phyloP scores from a whole-genome alignment of 2,329 filamentous ascomycete genomes.

The Penicillium olsonii region DNA sequence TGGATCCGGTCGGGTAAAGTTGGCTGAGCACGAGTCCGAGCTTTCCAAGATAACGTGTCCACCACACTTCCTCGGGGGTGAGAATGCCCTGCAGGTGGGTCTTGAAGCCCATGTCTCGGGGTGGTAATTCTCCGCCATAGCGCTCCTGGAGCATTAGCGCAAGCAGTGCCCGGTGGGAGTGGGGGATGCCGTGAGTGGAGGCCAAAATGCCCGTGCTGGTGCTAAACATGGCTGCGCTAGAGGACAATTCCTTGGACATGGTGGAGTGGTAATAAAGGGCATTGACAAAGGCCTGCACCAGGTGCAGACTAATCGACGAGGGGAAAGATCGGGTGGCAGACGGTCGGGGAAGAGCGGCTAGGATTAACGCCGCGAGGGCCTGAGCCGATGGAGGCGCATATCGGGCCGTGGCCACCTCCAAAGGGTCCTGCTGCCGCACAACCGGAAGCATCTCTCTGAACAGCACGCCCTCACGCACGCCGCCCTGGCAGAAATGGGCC shows the following conservation, averaged over 20 bases:
- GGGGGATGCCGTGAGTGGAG: conserved; percentile 36
- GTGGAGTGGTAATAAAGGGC: conserved; percentile 34
- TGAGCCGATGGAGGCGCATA: conserved; percentile 51
- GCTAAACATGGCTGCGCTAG: conserved; percentile 33
- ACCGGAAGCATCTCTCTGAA: conserved; percentile 62
- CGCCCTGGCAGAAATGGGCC: conserved; percentile 81
- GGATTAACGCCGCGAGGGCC: conserved; percentile 51
- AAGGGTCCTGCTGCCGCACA: conserved; percentile 65
- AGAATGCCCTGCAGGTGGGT: conserved; percentile 30
- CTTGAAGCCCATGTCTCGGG: conserved; percentile 32
- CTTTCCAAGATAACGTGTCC: conserved; percentile 35
- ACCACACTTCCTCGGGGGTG: conserved; percentile 38
- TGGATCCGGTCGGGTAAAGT: conserved; percentile 34
- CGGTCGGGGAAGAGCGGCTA: conserved; percentile 47
- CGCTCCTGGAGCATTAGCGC: conserved; percentile 36
- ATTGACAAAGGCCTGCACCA: conserved; percentile 35
- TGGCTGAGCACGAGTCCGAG: conserved; percentile 31
- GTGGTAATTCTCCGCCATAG: conserved; percentile 36
- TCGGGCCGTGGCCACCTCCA: conserved; percentile 61
- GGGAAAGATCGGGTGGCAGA: conserved; percentile 25
- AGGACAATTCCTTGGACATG: conserved; percentile 36
- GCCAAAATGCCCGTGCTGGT: conserved; percentile 36
- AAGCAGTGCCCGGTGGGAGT: conserved; percentile 35
- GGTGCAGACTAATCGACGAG: conserved; percentile 23
- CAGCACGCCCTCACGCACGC: conserved; percentile 80